A percentile compares a stretch with the other conserved stretches of the same genome.
Conservation (phyloP, 495 filamentous ascomycete genomes). For the Tuber melanosporum region DNA sequence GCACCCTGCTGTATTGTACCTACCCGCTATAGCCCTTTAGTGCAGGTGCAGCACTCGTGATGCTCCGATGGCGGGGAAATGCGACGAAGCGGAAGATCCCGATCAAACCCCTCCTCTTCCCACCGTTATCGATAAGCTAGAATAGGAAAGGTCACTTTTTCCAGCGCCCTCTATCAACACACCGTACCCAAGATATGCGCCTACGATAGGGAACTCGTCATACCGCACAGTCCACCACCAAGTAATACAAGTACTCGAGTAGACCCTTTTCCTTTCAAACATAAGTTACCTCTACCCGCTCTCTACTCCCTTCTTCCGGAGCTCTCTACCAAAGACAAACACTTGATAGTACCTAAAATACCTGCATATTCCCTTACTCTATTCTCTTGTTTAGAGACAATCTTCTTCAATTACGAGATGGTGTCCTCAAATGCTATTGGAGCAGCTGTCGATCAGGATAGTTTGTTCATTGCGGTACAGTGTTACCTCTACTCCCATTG, state of each 20-base stretch:
- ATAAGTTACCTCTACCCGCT: neutral
- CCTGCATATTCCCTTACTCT: neutral
- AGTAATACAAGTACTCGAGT: too few relatives aligned
- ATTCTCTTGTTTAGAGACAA: neutral
- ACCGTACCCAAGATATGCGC: neutral
- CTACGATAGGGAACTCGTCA: neutral
- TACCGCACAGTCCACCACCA: neutral
- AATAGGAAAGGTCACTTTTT: neutral
- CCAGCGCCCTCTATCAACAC: neutral
- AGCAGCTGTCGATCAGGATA: conserved; percentile 59
- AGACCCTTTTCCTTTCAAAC: neutral
- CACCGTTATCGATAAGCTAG: neutral
- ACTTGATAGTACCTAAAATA: neutral
- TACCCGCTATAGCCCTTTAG: neutral
- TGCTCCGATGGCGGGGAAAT: neutral
- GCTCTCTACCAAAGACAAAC: neutral
- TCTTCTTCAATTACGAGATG: conserved; percentile 11
- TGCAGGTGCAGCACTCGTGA: neutral
- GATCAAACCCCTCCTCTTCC: neutral
- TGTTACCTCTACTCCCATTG: conserved; percentile 6
- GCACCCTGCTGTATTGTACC: neutral
- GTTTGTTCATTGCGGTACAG: conserved; percentile 62
- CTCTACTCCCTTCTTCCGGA: neutral
- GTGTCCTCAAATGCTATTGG: conserved; percentile 31
- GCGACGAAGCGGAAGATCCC: neutral